Base-by-base conservation (phyloP, 2,329 filamentous ascomycete species). In the Botryotinia narcissicola region DNA sequence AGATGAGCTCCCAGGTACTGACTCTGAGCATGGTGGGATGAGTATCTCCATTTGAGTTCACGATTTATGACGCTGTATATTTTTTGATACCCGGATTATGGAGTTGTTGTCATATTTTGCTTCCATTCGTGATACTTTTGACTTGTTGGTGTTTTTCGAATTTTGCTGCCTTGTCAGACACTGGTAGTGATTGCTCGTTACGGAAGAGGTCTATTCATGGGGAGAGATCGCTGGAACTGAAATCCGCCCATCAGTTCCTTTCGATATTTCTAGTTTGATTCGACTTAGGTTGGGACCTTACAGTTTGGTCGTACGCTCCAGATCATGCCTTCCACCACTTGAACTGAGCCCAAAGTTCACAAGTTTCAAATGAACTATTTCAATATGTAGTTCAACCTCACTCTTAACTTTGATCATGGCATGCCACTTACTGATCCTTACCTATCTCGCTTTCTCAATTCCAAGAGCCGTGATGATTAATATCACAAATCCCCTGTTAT, bases 1-100 rank as follows among this genome's bases (percentile, higher is more conserved):
- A 75, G 80, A 60, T 81, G 76, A 80, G 69, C 71, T 59, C 61
- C 37, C 40, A 32, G 18, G 20, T 42, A 32, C 10, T 68, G 35
- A 16, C 9, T 18, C 20, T 57, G 35, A 42, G 48, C n/a, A 32
- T 32, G 48, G 18, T 5, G 48, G 66, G 48, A 69, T 69, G 48
- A 69, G 35, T 44, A 57, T 42, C 48, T 57, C n/a, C 48, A 57
- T 57, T 68, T 32, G 48, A 54, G 29, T 57, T 57, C n/a, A 68
- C 25, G 66, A 57, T 68, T 69, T 57, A 69, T 59, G 66, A 44
- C 25, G n/a, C 37, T 69, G 51, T 37, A 69, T 44, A 57, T 37
- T 69, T 69, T 69, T 69, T 69, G 66, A 69, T 69, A 69, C 66
- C 66, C 66, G 37, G 66, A 32, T 42, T 69, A 59, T 59, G 66